Evolutionary conservation across 2,329 filamentous ascomycete genomes (phyloP), one percentile per base, ranked within the genome.

Genomic region (Amylocarpus encephaloides): DNA sequence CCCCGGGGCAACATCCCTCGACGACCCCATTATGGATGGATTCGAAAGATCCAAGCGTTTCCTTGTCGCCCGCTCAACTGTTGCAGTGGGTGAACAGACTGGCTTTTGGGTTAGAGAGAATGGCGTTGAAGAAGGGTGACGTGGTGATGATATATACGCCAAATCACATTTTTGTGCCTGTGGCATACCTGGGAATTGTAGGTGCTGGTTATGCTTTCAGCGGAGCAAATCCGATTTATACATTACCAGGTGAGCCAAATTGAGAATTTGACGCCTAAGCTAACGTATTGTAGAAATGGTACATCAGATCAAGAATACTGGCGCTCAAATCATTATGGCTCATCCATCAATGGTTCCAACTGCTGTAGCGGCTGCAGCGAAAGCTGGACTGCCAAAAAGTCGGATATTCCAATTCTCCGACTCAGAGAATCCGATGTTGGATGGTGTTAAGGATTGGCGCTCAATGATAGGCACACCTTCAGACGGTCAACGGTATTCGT

Each of bases 371-470:
- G 75, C 75, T 7, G 69, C 73, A 3, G 51, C 61, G 2, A 68
- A 71, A 54, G 65, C 63, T 32, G 65, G 65, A 1, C 63, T 78
- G n/a, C 64, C 73, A 2, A 64, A 56, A 26, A 58, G 66, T 41
- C 63, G 68, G 12, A 72, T 78, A 39, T 77, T 71, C 47, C 70
- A 76, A 50, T 76, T 78, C 61, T 71, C 71, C 9, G 74, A 77
- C 53, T 53, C 60, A 11, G 52, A 64, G 32, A 66, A 62, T 16
- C 49, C 60, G 7, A 30, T 62, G 0, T 50, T 55, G 3, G 58
- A 69, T 1, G 62, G 73, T 53, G 73, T 79, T 40, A 60, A 71
- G 32, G 80, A 86, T 66, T 89, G 85, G 85, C 79, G 77, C 1
- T 70, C 77, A 32, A 71, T 89, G 10, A 64, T 87, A 22, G 72